Base-by-base conservation (phyloP, 2,329 filamentous ascomycete species). In the Rhynchosporium agropyri region DNA sequence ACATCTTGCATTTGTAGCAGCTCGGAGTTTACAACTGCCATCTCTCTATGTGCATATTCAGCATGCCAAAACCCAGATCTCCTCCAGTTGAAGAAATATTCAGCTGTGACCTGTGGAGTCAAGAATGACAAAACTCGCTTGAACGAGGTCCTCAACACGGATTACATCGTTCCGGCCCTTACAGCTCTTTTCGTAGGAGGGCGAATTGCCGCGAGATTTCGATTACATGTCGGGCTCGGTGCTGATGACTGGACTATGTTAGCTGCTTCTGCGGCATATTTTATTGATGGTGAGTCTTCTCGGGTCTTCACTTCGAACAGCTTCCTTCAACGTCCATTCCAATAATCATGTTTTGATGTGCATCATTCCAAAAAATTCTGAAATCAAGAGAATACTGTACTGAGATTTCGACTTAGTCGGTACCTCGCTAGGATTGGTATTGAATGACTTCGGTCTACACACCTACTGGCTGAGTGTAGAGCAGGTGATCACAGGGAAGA, bases 201-300 rank as follows among this genome's bases (percentile, higher is more conserved):
- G 12, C 38, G 64, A 13, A 38, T 64, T 1, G 51, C 36, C 42
- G 49, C 62, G 8, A 50, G 64, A 42, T 29, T 60, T 10, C 13
- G 7, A n/a, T 26, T 66, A 40, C 56, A 60, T 26, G 57, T 64
- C 31, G 62, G 64, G 9, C 12, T 66, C 5, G 62, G 64, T 1
- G 26, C 49, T 10, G 64, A 66, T 50, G 64, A 66, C 26, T 66
- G 57, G 59, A 60, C 42, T 2, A 62, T 66, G 51, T 8, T 64
- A 4, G 56, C 59, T 29, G 62, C 56, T 6, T 51, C 51, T 15
- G 13, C 33, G 12, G 28, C 56, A 5, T 64, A 62, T 55, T 26
- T 59, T 33, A 26, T 53, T 13, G 46, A 53, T 38, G 33, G 51
- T 42, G 20, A 20, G 51, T 54, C 9, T 13, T 36, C 10, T 15